These are phyloP conservation scores for Apiotrichum gracile DNA, from an alignment of 1,284 basidiomycete genomes.

Conservation along the genomic window DNA sequence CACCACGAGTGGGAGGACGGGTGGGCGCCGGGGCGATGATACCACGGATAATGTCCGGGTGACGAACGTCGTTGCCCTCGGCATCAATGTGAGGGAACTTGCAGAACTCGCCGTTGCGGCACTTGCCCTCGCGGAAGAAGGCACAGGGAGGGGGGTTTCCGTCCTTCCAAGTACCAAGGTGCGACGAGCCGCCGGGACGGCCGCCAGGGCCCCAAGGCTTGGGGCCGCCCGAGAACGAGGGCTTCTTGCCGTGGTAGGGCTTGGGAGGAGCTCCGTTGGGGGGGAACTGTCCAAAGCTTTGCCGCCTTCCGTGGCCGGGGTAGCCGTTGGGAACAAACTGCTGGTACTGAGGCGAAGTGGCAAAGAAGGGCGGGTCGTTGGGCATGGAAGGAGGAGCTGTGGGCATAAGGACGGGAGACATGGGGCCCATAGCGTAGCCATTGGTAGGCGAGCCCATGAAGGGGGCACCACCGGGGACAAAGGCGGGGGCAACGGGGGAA, in stretches of 20 bases:
- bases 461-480: conserved; percentile 13
- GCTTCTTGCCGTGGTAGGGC: conserved; percentile 38
- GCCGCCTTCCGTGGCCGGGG: conserved; percentile 4
- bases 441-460: conserved; percentile 3
- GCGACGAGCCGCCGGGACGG: conserved; percentile 18
- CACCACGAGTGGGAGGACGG: conserved; percentile 18
- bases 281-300: conserved; percentile 19
- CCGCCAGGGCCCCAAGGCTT: conserved; percentile 25
- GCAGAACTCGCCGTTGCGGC: conserved; percentile 46
- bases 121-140: conserved; percentile 45
- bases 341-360: conserved; percentile 27
- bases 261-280: conserved; percentile 19
- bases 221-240: conserved; percentile 42
- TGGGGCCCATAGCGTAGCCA: conserved; percentile 8
- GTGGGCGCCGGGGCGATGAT: conserved; percentile 37
- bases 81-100: conserved; percentile 47
- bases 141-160: conserved; percentile 46
- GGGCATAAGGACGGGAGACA: conserved; percentile 37
- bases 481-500: conserved; percentile 26
- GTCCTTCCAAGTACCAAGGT: conserved; percentile 44
- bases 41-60: conserved; percentile 45
- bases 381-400: conserved; percentile 31
- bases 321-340: conserved; percentile 19
- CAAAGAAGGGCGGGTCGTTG: conserved; percentile 38
- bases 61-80: conserved; percentile 43